Base-by-base conservation (phyloP, 768 basidiomycete genomes). In the Atractiella rhizophila region DNA sequence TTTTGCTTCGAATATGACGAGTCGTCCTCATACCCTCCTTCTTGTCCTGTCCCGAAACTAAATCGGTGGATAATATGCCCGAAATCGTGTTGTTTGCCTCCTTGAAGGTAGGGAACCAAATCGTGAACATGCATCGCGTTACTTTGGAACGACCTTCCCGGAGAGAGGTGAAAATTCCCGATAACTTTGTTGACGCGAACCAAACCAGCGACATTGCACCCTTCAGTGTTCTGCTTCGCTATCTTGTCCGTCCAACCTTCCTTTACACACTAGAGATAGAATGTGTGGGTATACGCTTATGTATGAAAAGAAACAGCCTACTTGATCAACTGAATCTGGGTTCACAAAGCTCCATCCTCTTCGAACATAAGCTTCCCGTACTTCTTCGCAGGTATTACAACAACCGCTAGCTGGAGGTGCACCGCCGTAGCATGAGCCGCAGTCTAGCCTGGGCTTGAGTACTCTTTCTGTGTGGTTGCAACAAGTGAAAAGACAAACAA, bases 201-300 rank as follows among this genome's bases (percentile, higher is more conserved):
- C 40, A 74, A 73, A 32, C 91, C 91, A 19, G 74, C 71, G 47
- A 96, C 65, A 58, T 83, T 86, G 65, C 91, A 98, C 0, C 91
- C 91, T 53, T 98, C 91, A 38, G 71, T 68, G 4, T 82, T 72
- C 57, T 96, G 88, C 24, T 85, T 78, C 59, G 73, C 73, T 48
- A 98, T 68, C 57, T 77, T 85, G 5, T 88, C 83, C 20, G 79
- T 68, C 88, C 88, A 98, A 25, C 83, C 80, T 61, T 98, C 91
- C 46, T 75, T 60, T 35, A 74, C 69, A 58, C 91, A 98, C 83
- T 96, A 55, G 23, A 9, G 18, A 40, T 6, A 12, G 12, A 15
- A 20, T 24, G 15, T 9, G 6, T n/a, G 21, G 3, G 7, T 6
- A 9, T 19, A 7, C 4, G 26, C 19, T 5, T 25, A 2, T 23